Conservation (phyloP, 257 asterid genomes). For the Solanum etuberosum region DNA sequence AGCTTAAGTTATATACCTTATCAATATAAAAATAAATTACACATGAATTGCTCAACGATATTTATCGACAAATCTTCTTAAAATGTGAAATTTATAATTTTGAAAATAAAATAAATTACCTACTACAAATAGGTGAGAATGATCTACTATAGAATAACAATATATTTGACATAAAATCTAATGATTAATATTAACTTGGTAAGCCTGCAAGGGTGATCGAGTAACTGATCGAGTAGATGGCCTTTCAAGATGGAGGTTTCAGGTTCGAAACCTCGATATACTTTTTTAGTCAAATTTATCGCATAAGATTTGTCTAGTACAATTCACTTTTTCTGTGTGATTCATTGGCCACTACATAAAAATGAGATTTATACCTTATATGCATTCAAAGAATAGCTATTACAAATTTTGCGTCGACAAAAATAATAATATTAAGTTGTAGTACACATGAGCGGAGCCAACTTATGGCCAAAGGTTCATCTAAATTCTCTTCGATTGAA, state of each 20-base stretch:
- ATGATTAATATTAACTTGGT: background rate
- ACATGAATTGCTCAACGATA: no score
- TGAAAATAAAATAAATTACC: background rate
- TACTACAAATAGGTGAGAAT: background rate
- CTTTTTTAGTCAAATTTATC: accelerated
- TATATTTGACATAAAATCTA: no score
- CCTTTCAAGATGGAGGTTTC: background rate
- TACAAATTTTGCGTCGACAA: accelerated
- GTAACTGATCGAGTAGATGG: no score
- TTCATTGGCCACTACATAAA: accelerated
- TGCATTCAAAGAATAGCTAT: background rate
- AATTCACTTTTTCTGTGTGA: background rate
- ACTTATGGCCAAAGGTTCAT: accelerated
- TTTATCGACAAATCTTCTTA: no score
- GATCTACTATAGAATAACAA: no score
- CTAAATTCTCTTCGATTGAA: no score
- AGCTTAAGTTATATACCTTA: no score
- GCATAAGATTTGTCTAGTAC: background rate
- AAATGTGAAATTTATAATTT: background rate
- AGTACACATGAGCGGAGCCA: background rate
- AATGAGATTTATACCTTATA: background rate
- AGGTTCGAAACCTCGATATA: background rate
- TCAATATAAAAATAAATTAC: no score
- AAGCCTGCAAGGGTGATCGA: no score
- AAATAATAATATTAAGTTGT: background rate